Evolutionary conservation across 2,329 filamentous ascomycete species (phyloP).

Genomic region (Metarhizium album): DNA sequence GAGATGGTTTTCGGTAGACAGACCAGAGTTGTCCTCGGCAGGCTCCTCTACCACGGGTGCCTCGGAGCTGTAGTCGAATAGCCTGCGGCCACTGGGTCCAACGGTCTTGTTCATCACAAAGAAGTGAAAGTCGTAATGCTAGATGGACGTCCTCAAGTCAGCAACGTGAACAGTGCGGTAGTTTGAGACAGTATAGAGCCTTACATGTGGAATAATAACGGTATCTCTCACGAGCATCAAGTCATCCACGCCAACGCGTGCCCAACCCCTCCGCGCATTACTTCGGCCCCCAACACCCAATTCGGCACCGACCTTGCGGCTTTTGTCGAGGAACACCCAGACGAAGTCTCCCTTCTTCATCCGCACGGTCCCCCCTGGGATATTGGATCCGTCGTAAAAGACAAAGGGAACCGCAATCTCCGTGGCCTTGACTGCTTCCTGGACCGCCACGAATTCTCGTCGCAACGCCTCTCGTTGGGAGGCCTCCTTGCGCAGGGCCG

Average conservation of each 20-base stretch:
- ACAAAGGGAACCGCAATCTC: slow-evolving; percentile 91
- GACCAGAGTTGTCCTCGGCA: background rate
- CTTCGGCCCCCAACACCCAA: slow-evolving; percentile 60
- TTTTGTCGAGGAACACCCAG: slow-evolving; percentile 89
- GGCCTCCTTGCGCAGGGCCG: slow-evolving; percentile 68
- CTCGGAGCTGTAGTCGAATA: slow-evolving; percentile 66
- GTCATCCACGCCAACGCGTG: slow-evolving; percentile 87
- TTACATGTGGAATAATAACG: slow-evolving; percentile 88
- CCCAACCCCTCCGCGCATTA: slow-evolving; percentile 71
- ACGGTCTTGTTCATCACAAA: slow-evolving; percentile 83
- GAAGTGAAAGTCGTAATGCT: slow-evolving; percentile 98
- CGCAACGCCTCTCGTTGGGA: slow-evolving; percentile 67
- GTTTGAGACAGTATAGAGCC: slow-evolving; percentile 26
- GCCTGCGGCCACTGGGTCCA: slow-evolving; percentile 56
- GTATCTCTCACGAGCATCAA: slow-evolving; percentile 85
- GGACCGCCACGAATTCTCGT: slow-evolving; percentile 71
- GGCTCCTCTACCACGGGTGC: slow-evolving; percentile 21
- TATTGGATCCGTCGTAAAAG: slow-evolving; percentile 91
- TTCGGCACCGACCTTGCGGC: slow-evolving; percentile 80
- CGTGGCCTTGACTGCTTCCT: slow-evolving; percentile 78
- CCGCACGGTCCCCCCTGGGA: slow-evolving; percentile 70
- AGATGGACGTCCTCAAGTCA: slow-evolving; percentile 4
- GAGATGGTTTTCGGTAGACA: slow-evolving; percentile 14
- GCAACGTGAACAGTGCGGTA: background rate
- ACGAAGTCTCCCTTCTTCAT: slow-evolving; percentile 89